Percentiles rank a stretch among this genome's conserved stretches.
Conservation (phyloP, 192 early-diverging fungal species). For the Piromyces sp. region DNA sequence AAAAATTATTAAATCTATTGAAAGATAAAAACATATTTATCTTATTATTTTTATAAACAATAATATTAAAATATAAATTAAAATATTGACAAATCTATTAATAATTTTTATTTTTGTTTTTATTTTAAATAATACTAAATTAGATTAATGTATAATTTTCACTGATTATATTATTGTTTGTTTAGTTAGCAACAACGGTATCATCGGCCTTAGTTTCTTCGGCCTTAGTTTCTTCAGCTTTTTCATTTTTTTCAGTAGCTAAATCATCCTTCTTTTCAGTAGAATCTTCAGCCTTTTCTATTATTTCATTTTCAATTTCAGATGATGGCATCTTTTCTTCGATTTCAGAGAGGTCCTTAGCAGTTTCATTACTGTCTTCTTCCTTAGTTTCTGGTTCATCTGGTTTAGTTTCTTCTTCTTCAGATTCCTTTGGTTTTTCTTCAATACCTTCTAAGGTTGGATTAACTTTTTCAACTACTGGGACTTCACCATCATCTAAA, state of each 20-base stretch:
- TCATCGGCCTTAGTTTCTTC: background rate
- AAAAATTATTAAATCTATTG: too few species aligned
- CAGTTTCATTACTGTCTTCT: background rate
- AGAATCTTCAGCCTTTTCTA: background rate
- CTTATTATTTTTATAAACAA: too few species aligned
- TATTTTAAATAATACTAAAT: too few species aligned
- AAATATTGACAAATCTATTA: too few species aligned
- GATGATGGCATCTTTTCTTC: background rate
- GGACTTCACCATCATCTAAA: background rate
- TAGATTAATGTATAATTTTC: too few species aligned
- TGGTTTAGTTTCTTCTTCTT: background rate
- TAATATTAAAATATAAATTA: too few species aligned
- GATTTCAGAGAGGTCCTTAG: background rate
- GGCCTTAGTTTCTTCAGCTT: background rate
- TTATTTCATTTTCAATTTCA: background rate
- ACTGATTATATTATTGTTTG: too few species aligned
- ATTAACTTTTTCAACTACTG: background rate
- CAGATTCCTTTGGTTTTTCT: background rate
- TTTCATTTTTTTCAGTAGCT: background rate
- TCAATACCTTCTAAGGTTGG: background rate
- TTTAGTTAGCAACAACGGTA: background rate
- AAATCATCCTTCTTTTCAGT: background rate
- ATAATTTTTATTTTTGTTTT: too few species aligned
- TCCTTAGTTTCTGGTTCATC: background rate
- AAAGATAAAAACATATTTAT: too few species aligned